phyloP scores from a whole-genome alignment of 805 yeast species.

The Wickerhamiella bombiphila region DNA sequence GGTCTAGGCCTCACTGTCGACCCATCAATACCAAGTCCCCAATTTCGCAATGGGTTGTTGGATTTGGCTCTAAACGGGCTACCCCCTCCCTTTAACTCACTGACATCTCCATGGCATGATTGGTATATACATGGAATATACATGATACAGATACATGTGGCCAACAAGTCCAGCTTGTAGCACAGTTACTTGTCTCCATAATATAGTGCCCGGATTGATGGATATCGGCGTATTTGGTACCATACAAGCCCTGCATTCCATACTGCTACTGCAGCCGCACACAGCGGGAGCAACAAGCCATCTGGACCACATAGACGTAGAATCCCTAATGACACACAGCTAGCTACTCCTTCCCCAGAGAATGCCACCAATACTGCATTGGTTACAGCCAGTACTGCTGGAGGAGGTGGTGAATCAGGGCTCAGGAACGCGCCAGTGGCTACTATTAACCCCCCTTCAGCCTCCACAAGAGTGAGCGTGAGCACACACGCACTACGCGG shows the following conservation, averaged over 20 bases:
- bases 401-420: not conserved
- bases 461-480: not conserved
- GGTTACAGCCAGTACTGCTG: not conserved
- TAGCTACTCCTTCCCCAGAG: not conserved
- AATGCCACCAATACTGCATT: not conserved
- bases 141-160: too few species aligned
- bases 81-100: too few species aligned
- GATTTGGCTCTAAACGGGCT: too few species aligned
- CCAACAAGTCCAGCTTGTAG: too few species aligned
- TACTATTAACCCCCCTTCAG: slow-evolving; percentile 1
- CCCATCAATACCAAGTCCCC: too few species aligned
- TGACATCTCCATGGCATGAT: too few species aligned
- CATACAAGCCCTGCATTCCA: not conserved
- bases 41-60: too few species aligned
- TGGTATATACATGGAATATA: too few species aligned
- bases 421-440: slow-evolving; percentile 1
- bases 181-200: too few species aligned
- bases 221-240: not conserved
- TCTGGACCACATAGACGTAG: not conserved
- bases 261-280: not conserved
- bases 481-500: not conserved
- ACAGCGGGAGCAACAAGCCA: not conserved
- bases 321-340: not conserved
- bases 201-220: not conserved
- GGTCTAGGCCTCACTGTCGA: too few species aligned